Base-by-base conservation (phyloP, 768 basidiomycete species). In the Boletus rubescentipes region DNA sequence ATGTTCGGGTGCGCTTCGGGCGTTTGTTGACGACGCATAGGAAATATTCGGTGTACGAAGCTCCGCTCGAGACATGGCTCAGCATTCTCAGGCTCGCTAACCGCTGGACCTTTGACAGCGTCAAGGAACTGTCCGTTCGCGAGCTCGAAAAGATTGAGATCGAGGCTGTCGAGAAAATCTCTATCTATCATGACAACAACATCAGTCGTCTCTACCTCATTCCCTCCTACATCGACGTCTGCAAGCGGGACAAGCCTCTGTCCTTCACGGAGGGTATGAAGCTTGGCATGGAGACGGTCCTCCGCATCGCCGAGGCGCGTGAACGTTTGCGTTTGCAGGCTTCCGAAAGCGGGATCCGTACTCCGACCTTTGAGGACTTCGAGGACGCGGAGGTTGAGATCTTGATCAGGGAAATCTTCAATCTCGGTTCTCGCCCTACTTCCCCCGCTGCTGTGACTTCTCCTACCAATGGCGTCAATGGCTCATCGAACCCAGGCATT, bases 1-100 rank as follows among this genome's bases (percentile, higher is more conserved):
- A 2, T n/a, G 7, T 18, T 46, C 18, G 18, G 11, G 10, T 49
- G 2, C 10, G 32, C 21, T 29, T 31, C 35, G 29, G 37, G 16
- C 23, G 15, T 32, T 46, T 37, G 18, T 54, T 51, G 4, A 55
- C 51, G 34, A 18, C 44, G 32, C 39, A 26, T 53, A 74, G 73
- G 5, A 69, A 65, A 67, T 72, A 74, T 55, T 75, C 72, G 0
- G 41, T 70, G 2, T 77, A 77, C 40, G 67, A 75, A 4, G 76
- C 75, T 2, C 63, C 75, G 0, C 61, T 69, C 1, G 67, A 74
- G 0, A 73, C 75, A 10, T 80, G 79, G 79, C 64, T 71, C 2
- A 68, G 66, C 9, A 75, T 80, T 26, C 63, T 80, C 21, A 52
- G 51, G 20, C 67, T 77, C 9, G 71, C 76, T 8, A 70, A 71